Evolutionary conservation across 257 asterid species (phyloP), one percentile per base, ranked within the genome.

Genomic region (Gentiana dahurica): DNA sequence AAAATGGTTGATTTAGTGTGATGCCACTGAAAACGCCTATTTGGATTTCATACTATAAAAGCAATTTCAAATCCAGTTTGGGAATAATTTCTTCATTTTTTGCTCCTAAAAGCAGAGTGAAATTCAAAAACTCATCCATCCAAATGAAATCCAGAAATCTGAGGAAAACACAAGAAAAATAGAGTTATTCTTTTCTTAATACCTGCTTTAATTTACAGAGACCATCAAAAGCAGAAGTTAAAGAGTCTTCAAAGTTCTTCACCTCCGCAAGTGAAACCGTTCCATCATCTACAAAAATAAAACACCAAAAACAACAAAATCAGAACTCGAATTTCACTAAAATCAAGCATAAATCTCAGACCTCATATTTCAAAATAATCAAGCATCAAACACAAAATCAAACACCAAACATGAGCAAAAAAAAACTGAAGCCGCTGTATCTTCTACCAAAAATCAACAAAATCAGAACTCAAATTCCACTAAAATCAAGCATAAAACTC

Each of bases 171-270:
- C 15, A 35, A 57, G 11, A 6, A 56, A 8, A 63, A 39, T 11
- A 55, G 52, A 56, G 36, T 38, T 12, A 41, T 41, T 7, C 46
- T 41, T 41, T 24, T 24, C 24, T 24, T 2, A 41, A 2, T 49
- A 89, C 97, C 97, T 89, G 89, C 65, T 79, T 89, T 38, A 89
- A 76, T 68, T 76, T 81, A 64, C 97, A 89, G 81, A 89, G 85
- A 53, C 97, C 95, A 64, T 89, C 87, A 59, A 85, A 89, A 58
- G 94, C 97, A 53, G 85, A 79, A 61, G 85, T 78, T 64, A 89
- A 69, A 3, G 91, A 77, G 63, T 89, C 94, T 10, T 41, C 46
- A 64, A 89, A 83, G 9, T 73, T 55, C 82, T 83, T 83, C 76
- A 81, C 94, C 51, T 81, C 65, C 63, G 86, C 66, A 73, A 89